Conservation (phyloP, 805 yeast genomes). For the Starmera pachycereana region DNA sequence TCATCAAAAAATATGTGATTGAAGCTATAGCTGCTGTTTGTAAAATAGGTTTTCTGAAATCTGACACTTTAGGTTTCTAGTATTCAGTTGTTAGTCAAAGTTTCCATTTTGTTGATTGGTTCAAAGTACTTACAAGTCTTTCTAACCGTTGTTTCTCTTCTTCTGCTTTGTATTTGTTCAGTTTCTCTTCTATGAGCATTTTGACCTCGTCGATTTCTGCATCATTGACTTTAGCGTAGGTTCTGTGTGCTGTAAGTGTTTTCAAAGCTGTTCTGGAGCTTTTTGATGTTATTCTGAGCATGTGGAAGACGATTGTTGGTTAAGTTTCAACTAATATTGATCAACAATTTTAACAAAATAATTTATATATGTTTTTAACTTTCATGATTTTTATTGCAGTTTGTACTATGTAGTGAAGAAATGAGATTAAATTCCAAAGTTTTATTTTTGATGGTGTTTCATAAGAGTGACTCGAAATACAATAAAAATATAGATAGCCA, state of each 20-base stretch:
- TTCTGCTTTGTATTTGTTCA: constrained; percentile 2
- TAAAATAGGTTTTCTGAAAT: constrained; percentile 15
- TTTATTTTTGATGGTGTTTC: too few relatives aligned
- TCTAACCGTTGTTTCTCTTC: constrained; percentile 7
- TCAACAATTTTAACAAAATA: too few relatives aligned
- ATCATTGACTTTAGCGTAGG: neutral
- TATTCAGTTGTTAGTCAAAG: neutral
- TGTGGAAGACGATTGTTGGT: too few relatives aligned
- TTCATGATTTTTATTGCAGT: too few relatives aligned
- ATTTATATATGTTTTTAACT: too few relatives aligned
- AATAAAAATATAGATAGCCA: too few relatives aligned
- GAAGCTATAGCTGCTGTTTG: constrained; percentile 14
- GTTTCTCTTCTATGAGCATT: neutral
- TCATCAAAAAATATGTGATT: constrained; percentile 13
- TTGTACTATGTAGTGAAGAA: too few relatives aligned
- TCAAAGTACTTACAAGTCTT: neutral
- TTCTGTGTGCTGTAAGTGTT: neutral
- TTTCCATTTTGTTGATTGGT: neutral
- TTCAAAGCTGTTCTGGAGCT: too few relatives aligned
- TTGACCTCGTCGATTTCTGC: constrained; percentile 1
- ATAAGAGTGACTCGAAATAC: too few relatives aligned
- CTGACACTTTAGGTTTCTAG: constrained; percentile 17
- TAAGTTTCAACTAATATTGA: too few relatives aligned
- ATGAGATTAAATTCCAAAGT: too few relatives aligned
- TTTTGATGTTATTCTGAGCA: too few relatives aligned